Percentiles rank a stretch among this genome's conserved stretches.
These are phyloP conservation scores for Pseudoturritis turrita DNA, from an alignment of 345 rosid genomes.

Conservation along the genomic window DNA sequence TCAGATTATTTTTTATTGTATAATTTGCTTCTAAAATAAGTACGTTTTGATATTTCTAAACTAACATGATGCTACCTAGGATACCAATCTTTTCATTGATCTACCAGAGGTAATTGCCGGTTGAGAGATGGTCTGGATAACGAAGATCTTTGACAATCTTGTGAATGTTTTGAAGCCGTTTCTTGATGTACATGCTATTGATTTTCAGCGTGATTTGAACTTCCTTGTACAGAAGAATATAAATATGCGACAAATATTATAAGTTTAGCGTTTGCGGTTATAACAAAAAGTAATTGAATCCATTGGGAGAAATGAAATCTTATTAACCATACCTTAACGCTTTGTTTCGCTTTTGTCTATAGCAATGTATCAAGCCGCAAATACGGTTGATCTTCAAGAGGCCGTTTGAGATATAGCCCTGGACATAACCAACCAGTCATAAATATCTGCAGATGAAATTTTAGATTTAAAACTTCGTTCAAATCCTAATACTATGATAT, in stretches of 20 bases:
- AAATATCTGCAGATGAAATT: constrained; percentile 48
- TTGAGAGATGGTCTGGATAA: constrained; percentile 75
- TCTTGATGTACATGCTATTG: constrained; percentile 80
- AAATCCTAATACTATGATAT: too few relatives aligned
- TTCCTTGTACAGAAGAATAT: too few relatives aligned
- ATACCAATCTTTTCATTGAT: too few relatives aligned
- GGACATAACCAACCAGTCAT: constrained; percentile 98
- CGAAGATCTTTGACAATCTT: constrained; percentile 82
- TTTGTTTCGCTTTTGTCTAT: constrained; percentile 80
- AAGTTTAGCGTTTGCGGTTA: too few relatives aligned
- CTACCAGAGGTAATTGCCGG: constrained; percentile 86
- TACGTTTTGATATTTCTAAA: too few relatives aligned
- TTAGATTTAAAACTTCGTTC: too few relatives aligned
- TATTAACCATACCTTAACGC: constrained; percentile 60
- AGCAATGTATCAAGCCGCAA: constrained; percentile 72
- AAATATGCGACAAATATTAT: too few relatives aligned
- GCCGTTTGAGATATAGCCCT: constrained; percentile 81
- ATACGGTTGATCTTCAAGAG: constrained; percentile 51
- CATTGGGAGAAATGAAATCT: too few relatives aligned
- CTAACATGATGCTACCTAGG: too few relatives aligned
- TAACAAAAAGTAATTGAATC: too few relatives aligned
- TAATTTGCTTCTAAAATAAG: too few relatives aligned
- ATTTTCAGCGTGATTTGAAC: constrained; percentile 83
- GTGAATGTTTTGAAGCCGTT: constrained; percentile 66
- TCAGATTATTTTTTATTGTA: too few relatives aligned